Conservation (phyloP, 2,329 filamentous ascomycete genomes). For the Fusarium papillatum region DNA sequence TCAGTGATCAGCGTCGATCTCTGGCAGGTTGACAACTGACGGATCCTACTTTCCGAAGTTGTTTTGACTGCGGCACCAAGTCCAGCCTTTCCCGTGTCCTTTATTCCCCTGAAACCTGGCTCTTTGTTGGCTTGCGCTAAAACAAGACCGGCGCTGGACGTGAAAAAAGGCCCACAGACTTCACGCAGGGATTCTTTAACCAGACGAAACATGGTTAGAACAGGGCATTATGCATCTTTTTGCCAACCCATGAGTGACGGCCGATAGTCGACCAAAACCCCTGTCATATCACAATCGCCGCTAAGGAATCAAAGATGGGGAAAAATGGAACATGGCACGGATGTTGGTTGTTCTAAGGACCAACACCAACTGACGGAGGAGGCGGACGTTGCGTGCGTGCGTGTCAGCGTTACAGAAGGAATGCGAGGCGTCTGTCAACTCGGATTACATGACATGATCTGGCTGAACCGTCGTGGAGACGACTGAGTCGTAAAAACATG, state of each 20-base stretch:
- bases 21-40: neutral
- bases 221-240: constrained; percentile 7
- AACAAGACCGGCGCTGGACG: neutral
- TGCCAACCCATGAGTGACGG: neutral
- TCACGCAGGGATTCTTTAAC: neutral
- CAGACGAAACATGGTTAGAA: neutral
- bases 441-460: neutral
- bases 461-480: neutral
- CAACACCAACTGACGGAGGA: neutral
- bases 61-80: neutral
- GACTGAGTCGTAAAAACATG: neutral
- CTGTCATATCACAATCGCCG: neutral
- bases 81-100: neutral
- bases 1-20: constrained; percentile 1
- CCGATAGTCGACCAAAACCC: neutral
- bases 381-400: neutral
- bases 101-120: neutral
- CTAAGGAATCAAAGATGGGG: neutral
- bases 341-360: neutral
- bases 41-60: neutral
- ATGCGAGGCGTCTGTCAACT: neutral
- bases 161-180: neutral
- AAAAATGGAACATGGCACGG: neutral
- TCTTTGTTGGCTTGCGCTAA: neutral
- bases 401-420: neutral